These are phyloP conservation scores for Craspedostauros australis DNA, from an alignment of 108 stramenopile genomes.

Conservation along the genomic window DNA sequence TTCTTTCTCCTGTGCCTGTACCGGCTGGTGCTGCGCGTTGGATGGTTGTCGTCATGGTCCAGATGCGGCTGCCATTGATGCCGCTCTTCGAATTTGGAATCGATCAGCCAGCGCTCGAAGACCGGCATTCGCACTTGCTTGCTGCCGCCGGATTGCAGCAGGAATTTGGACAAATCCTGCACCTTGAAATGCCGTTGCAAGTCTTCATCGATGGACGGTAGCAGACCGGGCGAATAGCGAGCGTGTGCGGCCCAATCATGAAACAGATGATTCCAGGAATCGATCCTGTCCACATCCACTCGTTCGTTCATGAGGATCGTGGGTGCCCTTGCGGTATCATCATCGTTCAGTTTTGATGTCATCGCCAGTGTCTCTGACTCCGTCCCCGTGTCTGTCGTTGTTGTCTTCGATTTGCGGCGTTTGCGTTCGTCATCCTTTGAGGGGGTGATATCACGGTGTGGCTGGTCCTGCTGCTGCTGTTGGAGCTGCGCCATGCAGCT, in stretches of 20 bases:
- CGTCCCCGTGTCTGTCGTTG: not conserved
- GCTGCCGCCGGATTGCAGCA: constrained; percentile 31
- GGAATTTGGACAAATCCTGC: constrained; percentile 40
- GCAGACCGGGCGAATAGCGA: constrained; percentile 25
- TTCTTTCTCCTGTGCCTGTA: too few species aligned
- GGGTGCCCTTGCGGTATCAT: not conserved
- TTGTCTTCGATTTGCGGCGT: not conserved
- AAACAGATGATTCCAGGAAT: constrained; percentile 22
- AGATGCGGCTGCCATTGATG: constrained; percentile 14
- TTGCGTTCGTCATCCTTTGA: not conserved
- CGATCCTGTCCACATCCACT: constrained; percentile 5
- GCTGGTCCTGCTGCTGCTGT: constrained; percentile 9
- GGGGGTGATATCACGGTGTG: not conserved
- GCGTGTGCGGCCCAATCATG: constrained; percentile 13
- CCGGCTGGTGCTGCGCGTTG: too few species aligned
- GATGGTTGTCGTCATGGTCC: too few species aligned
- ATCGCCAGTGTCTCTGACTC: not conserved
- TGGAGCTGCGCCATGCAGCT: constrained; percentile 21
- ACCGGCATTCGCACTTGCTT: constrained; percentile 55
- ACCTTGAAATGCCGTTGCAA: constrained; percentile 56
- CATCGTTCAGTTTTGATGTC: not conserved
- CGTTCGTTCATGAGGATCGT: not conserved
- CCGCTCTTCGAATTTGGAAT: constrained; percentile 58
- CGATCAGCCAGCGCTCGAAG: constrained; percentile 75
- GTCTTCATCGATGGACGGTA: constrained; percentile 60